Evolutionary conservation across 192 early-diverging fungal species (phyloP), one percentile per base, ranked within the genome.

Genomic region (Coemansia sp.): DNA sequence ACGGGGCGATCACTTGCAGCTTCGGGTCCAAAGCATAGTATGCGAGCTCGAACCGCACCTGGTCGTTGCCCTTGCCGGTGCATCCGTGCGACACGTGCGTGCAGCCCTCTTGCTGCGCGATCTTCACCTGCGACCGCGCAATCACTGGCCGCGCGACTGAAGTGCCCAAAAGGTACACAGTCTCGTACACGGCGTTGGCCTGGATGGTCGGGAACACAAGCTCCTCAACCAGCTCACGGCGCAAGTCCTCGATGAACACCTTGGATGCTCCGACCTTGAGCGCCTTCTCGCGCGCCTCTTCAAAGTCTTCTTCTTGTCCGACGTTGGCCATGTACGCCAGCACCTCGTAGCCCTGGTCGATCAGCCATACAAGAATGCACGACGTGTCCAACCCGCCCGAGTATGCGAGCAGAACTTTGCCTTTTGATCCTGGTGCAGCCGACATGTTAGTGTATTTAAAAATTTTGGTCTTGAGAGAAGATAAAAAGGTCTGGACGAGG

Each of bases 1-100:
- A 99, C 8, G 97, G 96, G 16, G 95, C 92, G 82, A 99, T 96
- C 68, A 97, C 94, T 83, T 97, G 86, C 71, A 98, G 95, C 69
- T 86, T 82, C 39, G 94, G 95, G 62, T 93, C 87, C 43, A 99
- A 85, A 16, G 97, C 94, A 71, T 97, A 96, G 88, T 97, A 99
- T 23, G 91, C 95, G 49, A 98, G 88, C 83, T 99, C 97, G 75
- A 99, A 99, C 43, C 96, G 92, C 61, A 99, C 96, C 85, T 99
- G 97, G 82, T 99, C 97, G 86, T 99, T 99, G 57, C 97, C 96
- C 84, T 99, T 99, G 61, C 97, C 96, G 29, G 97, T 98, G 88
- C 96, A 98, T 16, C 97, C 95, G 83, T 99, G 97, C n/a, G 94
- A 93, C 4, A 99, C 95, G 72, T 84, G 94, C 35, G 94, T 87